Evolutionary conservation across 2,329 filamentous ascomycete species (phyloP), one percentile per base, ranked within the genome.

Genomic region (Lachnellula arida): DNA sequence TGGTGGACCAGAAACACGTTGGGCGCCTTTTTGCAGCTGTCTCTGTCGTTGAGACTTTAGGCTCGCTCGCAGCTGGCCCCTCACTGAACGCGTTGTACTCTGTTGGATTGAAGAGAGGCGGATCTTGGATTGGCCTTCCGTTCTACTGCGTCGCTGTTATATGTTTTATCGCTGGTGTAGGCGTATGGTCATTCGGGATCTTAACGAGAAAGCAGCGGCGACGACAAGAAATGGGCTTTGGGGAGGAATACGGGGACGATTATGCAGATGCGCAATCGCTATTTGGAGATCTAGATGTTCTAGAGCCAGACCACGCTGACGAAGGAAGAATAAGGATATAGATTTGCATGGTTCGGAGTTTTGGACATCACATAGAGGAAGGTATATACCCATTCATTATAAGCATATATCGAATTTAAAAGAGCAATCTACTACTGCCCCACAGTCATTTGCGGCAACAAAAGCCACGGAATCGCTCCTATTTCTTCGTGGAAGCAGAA

Each of bases 71-170:
- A 40, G 60, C 62, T 6, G 61, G 65, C 1, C 67, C 67, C 2
- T 49, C 46, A 5, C 34, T 68, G 3, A 65, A 63, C 5, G 52
- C 23, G 5, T 40, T 67, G 0, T 70, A 63, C 56, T 60, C 61
- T 1, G 17, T 61, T 9, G 68, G 67, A 0, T 42, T 70, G 51
- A 54, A 59, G 56, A 63, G 62, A 54, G 59, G 59, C 1, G 53
- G 60, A n/a, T 28, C 48, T 5, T 69, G 66, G 67, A 54, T 61
- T 11, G 65, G 62, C 9, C 46, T 69, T 19, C 68, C 68, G n/a
- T 69, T 63, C 55, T 60, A 59, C 44, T 46, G 25, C 17, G 43
- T 66, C 5, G 52, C 56, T 3, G 15, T 60, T 11, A 58, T 66
- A 12, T 57, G 44, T 34, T 43, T 55, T 11, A 7, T 63, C 28